Evolutionary conservation across 2,329 filamentous ascomycete species (phyloP).

Genomic region (Lecanicillium sp.): DNA sequence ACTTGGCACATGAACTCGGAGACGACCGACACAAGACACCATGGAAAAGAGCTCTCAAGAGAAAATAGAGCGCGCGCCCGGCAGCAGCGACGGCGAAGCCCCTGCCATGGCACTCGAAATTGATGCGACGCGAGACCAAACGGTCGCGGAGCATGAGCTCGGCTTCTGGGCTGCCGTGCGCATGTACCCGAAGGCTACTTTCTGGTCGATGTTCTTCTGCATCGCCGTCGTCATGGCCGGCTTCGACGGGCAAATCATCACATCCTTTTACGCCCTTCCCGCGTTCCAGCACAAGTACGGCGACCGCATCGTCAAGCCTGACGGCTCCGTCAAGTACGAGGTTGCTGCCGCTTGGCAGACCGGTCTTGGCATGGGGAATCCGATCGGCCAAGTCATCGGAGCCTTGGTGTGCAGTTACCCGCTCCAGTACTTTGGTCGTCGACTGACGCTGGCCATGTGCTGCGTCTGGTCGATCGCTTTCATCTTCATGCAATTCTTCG

Average conservation of each 20-base stretch:
- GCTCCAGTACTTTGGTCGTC: constrained; percentile 37
- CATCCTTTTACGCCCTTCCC: constrained; percentile 33
- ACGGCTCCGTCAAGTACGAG: constrained; percentile 41
- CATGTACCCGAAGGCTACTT: constrained; percentile 33
- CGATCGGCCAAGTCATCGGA: constrained; percentile 42
- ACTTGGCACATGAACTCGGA: neutral
- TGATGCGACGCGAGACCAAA: constrained; percentile 20
- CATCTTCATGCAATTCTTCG: constrained; percentile 60
- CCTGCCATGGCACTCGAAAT: constrained; percentile 14
- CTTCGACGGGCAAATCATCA: constrained; percentile 32
- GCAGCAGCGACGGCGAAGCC: neutral
- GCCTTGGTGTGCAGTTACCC: constrained; percentile 26
- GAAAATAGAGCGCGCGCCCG: neutral
- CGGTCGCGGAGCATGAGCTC: constrained; percentile 22
- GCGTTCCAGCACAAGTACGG: constrained; percentile 29
- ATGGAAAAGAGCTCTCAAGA: constrained; percentile 4
- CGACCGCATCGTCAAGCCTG: constrained; percentile 13
- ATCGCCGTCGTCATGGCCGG: constrained; percentile 26
- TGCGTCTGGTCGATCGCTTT: constrained; percentile 42
- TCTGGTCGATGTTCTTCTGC: constrained; percentile 26
- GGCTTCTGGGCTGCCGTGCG: constrained; percentile 24
- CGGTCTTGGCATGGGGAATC: constrained; percentile 38
- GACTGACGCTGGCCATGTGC: constrained; percentile 38
- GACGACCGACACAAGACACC: neutral
- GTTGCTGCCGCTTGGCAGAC: constrained; percentile 45